Evolutionary conservation across 106 monocot species (phyloP), one percentile per base, ranked within the genome.

Genomic region (Cymbidium sinense): DNA sequence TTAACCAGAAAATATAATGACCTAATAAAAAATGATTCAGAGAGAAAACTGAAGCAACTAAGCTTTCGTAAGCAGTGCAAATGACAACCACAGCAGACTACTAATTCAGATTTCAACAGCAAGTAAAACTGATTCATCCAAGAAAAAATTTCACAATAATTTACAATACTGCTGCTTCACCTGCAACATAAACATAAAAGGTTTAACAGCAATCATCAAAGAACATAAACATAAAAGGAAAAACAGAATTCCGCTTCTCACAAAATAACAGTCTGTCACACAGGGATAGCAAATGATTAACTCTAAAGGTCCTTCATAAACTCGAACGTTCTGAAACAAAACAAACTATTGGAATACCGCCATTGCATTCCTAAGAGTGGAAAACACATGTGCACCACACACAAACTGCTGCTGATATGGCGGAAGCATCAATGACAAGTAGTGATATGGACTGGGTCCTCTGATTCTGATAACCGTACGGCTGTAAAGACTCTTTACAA

Each of bases 401-500:
- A 15, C 13, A 47, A 47, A 54, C 18, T 54, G 54, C 54, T 54
- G 54, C 54, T 19, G 21, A 19, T 54, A 54, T 41, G 9, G 6
- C 41, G 20, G 54, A 17, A 54, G 5, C 54, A 54, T 54, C 18
- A 54, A 54, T 54, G n/a, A 19, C 54, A 5, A n/a, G n/a, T n/a
- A n/a, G 54, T 54, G n/a, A 54, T 54, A 54, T 19, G n/a, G 54
- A 41, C n/a, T n/a, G n/a, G n/a, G 41, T 9, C 41, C 9, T 41
- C 41, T 41, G 41, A 41, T 54, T 54, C n/a, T 20, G 54, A 54
- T 54, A 19, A 54, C 21, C 54, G n/a, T n/a, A 54, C 2, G 7
- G 18, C 54, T 54, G n/a, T 54, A 54, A 54, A n/a, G 54, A 54
- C 54, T 54, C 54, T n/a, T n/a, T n/a, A 54, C n/a, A 54, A 54